A percentile compares a stretch with the other conserved stretches of the same genome.
These are phyloP conservation scores for Chlamydomonas incerta DNA, from an alignment of 139 green algal genomes.

Conservation along the genomic window DNA sequence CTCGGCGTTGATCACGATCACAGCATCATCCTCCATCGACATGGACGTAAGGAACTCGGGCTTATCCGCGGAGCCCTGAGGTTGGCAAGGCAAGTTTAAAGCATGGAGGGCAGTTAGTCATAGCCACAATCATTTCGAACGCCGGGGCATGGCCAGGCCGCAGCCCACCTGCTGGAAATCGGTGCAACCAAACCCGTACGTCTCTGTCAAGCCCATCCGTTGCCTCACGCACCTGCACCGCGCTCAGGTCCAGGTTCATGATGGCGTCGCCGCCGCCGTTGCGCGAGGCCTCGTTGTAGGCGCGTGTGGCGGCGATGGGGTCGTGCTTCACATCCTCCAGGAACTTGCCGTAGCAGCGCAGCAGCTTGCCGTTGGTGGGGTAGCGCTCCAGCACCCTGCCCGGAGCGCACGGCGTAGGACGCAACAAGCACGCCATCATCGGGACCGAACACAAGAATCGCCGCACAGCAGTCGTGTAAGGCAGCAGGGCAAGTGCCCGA, in stretches of 20 bases:
- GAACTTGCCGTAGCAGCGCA: constrained; percentile 54
- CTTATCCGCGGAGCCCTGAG: constrained; percentile 10
- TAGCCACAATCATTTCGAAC: no score
- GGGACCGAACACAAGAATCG: no score
- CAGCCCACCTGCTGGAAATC: no score
- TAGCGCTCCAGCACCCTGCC: constrained; percentile 55
- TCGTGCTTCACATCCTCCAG: constrained; percentile 56
- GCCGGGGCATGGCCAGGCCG: no score
- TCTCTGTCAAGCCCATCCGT: no score
- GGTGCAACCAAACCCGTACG: no score
- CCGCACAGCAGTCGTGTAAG: no score
- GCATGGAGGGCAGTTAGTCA: no score
- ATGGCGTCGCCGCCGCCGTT: constrained; percentile 26
- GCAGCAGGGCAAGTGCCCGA: no score
- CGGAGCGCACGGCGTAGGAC: no score
- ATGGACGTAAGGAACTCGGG: constrained; percentile 44
- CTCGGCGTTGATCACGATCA: constrained; percentile 51
- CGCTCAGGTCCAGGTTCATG: constrained; percentile 21
- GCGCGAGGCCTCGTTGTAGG: constrained; percentile 15
- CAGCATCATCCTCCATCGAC: constrained; percentile 48
- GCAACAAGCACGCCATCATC: no score
- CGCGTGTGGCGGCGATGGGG: not conserved
- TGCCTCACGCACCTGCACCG: not conserved
- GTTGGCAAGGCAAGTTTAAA: no score
- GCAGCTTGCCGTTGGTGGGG: constrained; percentile 55